phyloP scores from a whole-genome alignment of 129 eudicot genomes.

The Arctium lappa region DNA sequence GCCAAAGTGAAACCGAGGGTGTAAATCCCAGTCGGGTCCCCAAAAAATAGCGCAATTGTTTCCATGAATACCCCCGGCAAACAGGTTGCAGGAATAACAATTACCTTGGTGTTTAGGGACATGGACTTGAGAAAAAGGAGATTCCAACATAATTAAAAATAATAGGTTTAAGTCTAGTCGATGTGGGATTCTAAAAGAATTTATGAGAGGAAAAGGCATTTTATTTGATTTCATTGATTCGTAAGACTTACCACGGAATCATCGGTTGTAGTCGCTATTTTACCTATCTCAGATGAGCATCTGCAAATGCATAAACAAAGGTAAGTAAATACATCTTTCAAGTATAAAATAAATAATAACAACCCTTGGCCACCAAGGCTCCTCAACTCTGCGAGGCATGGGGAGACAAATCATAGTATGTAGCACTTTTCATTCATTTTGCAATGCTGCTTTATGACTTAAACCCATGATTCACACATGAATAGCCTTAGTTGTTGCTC shows the following conservation, averaged over 20 bases:
- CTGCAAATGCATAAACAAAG: slow-evolving; percentile 34
- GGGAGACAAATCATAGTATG: not conserved
- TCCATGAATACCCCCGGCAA: no score
- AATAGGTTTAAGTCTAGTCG: not conserved
- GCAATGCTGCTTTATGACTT: not conserved
- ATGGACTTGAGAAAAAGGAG: not conserved
- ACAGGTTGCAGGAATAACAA: no score
- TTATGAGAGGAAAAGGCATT: not conserved
- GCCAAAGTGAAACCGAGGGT: no score
- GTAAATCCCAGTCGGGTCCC: no score
- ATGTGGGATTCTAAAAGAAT: not conserved
- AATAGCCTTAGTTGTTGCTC: not conserved
- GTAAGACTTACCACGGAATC: slow-evolving; percentile 70
- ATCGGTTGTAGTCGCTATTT: slow-evolving; percentile 86
- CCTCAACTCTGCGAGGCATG: not conserved
- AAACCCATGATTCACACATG: not conserved
- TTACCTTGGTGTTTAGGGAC: no score
- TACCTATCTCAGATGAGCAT: slow-evolving; percentile 67
- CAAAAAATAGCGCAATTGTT: no score
- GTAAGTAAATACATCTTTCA: not conserved
- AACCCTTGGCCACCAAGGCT: not conserved
- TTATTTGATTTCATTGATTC: not conserved
- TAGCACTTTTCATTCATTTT: not conserved
- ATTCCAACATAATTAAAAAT: not conserved
- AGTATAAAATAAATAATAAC: not conserved